Base-by-base conservation (phyloP, 441 rosid species). In the Syzygium syzygioides region DNA sequence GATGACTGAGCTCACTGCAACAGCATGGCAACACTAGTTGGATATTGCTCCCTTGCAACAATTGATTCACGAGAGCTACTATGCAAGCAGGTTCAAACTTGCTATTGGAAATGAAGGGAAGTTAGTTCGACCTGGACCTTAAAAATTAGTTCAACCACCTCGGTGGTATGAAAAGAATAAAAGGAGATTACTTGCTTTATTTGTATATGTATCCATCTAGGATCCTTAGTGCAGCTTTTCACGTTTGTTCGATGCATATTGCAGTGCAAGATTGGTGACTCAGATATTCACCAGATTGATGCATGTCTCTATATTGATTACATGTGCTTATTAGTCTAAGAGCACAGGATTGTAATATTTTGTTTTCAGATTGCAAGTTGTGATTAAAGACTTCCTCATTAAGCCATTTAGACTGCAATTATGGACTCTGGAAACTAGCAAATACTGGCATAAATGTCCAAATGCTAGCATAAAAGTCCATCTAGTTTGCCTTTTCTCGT, bases 131-230 rank as follows among this genome's bases (percentile, higher is more conserved):
- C 60, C 5, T 23, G 9, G 11, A 56, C 1, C 60, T 56, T 4
- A 56, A 56, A 56, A 56, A 56, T 56, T 56, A 23, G 12, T 56
- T 4, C 60, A 41, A 41, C 32, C 18, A 60, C 0, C 68, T 60
- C 9, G 0, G 0, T n/a, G 68, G n/a, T 28, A 3, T n/a, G 7
- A 60, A 60, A 14, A 14, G 1, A 60, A 26, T 7, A 26, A 30
- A 15, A 2, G 5, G 30, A 17, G 79, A 68, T 32, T 20, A 68
- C 26, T 64, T 6, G 8, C 76, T 68, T 68, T 4, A 1, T n/a
- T 1, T 28, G 66, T 0, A 1, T 6, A 0, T 9, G 7, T 28
- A 1, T 60, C 32, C 66, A 60, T 60, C 6, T 30, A 30, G 71
- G 37, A 1, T 3, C 5, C 37, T 2, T 1, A 4, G 37, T 4